Evolutionary conservation across 78 protist genomes (phyloP).

Genomic region (Bodo saltans): DNA sequence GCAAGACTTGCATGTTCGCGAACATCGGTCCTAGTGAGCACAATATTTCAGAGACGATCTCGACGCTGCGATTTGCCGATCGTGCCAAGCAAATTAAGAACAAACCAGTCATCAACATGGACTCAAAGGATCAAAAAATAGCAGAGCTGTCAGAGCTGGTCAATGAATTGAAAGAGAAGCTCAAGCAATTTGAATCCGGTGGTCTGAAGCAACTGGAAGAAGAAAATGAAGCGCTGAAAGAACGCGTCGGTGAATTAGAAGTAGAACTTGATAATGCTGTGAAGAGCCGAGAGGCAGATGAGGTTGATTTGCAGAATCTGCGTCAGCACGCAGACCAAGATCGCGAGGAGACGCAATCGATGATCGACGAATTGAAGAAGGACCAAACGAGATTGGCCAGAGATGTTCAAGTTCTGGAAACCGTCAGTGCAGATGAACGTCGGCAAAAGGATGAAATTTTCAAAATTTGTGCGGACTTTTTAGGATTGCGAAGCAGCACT

Average conservation of each 20-base stretch:
- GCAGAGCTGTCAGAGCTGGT: conserved; percentile 60
- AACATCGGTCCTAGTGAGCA: conserved; percentile 61
- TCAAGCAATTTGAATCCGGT: not conserved
- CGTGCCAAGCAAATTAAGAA: conserved; percentile 86
- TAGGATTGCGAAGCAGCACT: too few species aligned
- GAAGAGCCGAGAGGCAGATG: not conserved
- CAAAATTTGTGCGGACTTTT: too few species aligned
- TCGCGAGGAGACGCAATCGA: too few species aligned
- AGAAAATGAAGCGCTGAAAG: not conserved
- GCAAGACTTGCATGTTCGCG: conserved; percentile 71
- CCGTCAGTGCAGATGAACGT: too few species aligned
- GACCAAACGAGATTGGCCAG: too few species aligned
- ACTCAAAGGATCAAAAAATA: conserved; percentile 79
- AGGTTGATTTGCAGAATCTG: not conserved
- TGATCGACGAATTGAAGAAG: too few species aligned
- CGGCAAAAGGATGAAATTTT: not conserved
- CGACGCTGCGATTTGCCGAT: conserved; percentile 80
- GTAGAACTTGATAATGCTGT: not conserved
- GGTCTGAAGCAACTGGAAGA: not conserved
- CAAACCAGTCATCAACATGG: conserved; percentile 80
- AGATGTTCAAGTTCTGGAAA: too few species aligned
- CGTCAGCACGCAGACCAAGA: too few species aligned
- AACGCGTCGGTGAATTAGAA: not conserved
- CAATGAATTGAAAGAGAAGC: conserved; percentile 37
- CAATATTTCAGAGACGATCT: conserved; percentile 70